Evolutionary conservation across 2,329 filamentous ascomycete species (phyloP).

Genomic region (Coniochaeta prunicola): DNA sequence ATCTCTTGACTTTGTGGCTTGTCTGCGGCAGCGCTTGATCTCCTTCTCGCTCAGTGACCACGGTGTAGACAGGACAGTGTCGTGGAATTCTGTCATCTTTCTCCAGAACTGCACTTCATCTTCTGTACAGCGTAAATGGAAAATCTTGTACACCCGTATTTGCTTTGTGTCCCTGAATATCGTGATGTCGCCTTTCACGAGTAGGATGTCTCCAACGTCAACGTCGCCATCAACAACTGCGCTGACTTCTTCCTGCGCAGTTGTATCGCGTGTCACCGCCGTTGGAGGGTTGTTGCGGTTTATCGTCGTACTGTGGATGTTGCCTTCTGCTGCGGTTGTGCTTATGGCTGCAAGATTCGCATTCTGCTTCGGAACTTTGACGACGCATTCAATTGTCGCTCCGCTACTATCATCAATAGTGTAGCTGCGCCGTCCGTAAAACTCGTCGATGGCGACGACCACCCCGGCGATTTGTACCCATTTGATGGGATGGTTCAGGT

Average conservation of each 20-base stretch:
- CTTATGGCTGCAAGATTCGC: not conserved
- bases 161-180: constrained; percentile 41
- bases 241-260: not conserved
- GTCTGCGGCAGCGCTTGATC: constrained; percentile 41
- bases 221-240: constrained; percentile 21
- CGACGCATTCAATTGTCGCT: constrained; percentile 43
- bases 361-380: constrained; percentile 15
- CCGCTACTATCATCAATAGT: constrained; percentile 62
- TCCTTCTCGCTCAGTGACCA: constrained; percentile 47
- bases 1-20: constrained; percentile 23
- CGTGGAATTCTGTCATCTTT: constrained; percentile 41
- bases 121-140: constrained; percentile 41
- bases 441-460: constrained; percentile 56
- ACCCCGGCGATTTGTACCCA: constrained; percentile 67
- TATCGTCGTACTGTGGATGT: not conserved
- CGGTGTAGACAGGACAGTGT: constrained; percentile 39
- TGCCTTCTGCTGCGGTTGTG: not conserved
- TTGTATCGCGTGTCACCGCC: not conserved
- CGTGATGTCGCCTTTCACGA: constrained; percentile 46
- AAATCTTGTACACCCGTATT: constrained; percentile 44
- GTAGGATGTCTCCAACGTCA: constrained; percentile 47
- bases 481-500: constrained; percentile 67
- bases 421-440: constrained; percentile 36
- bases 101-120: constrained; percentile 54
- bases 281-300: not conserved